phyloP scores from a whole-genome alignment of 352 stramenopile genomes.

The Phytophthora aleatoria region DNA sequence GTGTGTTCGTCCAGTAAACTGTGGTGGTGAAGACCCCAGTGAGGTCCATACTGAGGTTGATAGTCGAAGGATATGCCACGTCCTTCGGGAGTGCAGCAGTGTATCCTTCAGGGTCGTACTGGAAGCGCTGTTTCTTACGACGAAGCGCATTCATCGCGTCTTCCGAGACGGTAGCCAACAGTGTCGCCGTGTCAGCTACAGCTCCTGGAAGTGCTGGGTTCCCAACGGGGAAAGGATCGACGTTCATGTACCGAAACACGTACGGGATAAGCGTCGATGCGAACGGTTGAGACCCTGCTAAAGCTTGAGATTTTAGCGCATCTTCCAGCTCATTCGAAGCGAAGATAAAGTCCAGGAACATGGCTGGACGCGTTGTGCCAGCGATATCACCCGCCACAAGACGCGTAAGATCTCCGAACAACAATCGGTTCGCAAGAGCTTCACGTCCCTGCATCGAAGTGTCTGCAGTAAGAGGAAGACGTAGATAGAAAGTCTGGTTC shows the following conservation, averaged over 20 bases:
- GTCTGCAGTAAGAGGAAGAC: constrained; percentile 18
- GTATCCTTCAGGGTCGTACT: constrained; percentile 38
- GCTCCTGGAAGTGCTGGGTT: constrained; percentile 41
- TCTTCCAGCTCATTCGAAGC: constrained; percentile 17
- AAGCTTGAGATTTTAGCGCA: no score
- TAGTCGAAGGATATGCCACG: constrained; percentile 31
- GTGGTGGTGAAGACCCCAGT: constrained; percentile 41
- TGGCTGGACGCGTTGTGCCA: constrained; percentile 22
- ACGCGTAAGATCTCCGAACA: constrained; percentile 49
- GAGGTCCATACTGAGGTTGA: constrained; percentile 19
- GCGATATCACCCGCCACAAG: constrained; percentile 13
- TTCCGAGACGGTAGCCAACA: constrained; percentile 39
- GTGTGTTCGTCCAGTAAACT: constrained; percentile 51
- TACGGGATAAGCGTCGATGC: constrained; percentile 42
- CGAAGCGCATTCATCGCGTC: constrained; percentile 37
- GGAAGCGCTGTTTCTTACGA: constrained; percentile 51
- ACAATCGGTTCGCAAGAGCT: constrained; percentile 44
- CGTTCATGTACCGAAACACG: constrained; percentile 50
- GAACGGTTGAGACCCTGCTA: constrained; percentile 25
- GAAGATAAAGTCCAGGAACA: constrained; percentile 58
- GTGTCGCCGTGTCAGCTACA: constrained; percentile 14
- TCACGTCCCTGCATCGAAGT: constrained; percentile 29
- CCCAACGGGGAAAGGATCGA: constrained; percentile 44
- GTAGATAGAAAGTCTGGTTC: constrained; percentile 47
- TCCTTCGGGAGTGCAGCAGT: constrained; percentile 24